These are phyloP conservation scores for Heliocybe sulcata DNA, from an alignment of 1,284 basidiomycete genomes.

Conservation along the genomic window DNA sequence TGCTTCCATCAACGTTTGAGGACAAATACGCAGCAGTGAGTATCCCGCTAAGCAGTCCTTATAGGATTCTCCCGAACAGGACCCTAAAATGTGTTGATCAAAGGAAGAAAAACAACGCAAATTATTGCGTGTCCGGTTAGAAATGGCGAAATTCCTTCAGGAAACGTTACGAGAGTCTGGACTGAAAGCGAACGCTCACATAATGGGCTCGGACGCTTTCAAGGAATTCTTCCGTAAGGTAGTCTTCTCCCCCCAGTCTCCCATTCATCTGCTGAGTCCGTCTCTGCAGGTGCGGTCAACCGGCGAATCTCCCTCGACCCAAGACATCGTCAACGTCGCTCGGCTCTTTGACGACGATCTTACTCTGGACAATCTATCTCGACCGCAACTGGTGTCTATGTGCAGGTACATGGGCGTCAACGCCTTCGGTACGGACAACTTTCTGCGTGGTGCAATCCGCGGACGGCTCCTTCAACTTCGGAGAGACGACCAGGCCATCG, in stretches of 20 bases:
- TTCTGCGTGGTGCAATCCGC: slow-evolving; percentile 91
- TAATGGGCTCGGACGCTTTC: slow-evolving; percentile 92
- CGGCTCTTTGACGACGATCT: slow-evolving; percentile 97
- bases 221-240: slow-evolving; percentile 99
- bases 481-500: slow-evolving; percentile 91
- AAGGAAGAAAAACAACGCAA: slow-evolving; percentile 98
- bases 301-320: slow-evolving; percentile 85
- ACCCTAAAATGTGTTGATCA: slow-evolving; percentile 5
- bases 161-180: slow-evolving; percentile 95
- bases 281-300: slow-evolving; percentile 76
- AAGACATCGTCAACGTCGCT: slow-evolving; percentile 91
- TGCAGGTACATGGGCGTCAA: slow-evolving; percentile 97
- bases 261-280: slow-evolving; percentile 2
- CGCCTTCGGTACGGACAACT: slow-evolving; percentile 98
- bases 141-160: slow-evolving; percentile 99
- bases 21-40: slow-evolving; percentile 89
- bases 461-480: slow-evolving; percentile 80
- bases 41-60: slow-evolving; percentile 7
- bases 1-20: slow-evolving; percentile 98
- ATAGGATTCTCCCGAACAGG: not conserved
- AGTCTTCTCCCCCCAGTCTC: slow-evolving; percentile 6
- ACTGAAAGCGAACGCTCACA: slow-evolving; percentile 85
- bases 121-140: slow-evolving; percentile 87
- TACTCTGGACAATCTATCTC: slow-evolving; percentile 95
- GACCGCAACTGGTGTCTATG: slow-evolving; percentile 96